These are phyloP conservation scores for Phalaenopsis hybrid DNA, from an alignment of 116 monocot species.

Conservation along the genomic window DNA sequence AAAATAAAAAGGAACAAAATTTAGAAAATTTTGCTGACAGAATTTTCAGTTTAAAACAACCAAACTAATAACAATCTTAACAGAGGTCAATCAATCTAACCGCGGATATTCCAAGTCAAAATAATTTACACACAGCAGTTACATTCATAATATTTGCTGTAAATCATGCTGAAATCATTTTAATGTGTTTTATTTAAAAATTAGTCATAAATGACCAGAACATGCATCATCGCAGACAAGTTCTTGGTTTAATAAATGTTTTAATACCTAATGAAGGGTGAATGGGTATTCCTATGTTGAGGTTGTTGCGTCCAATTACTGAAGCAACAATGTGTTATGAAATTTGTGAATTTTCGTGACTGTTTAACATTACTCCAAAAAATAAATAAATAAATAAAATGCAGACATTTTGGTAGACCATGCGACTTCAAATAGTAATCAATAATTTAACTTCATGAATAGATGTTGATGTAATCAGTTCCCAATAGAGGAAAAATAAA, in stretches of 20 bases:
- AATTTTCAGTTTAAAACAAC: not conserved
- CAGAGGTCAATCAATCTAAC: not conserved
- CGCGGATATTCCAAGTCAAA: not conserved
- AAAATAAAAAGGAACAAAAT: not conserved
- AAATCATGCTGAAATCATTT: not conserved
- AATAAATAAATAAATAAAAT: too few relatives aligned
- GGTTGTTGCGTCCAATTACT: not conserved
- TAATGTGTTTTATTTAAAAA: not conserved
- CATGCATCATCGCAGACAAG: not conserved
- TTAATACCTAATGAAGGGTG: not conserved
- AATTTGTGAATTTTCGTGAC: too few relatives aligned
- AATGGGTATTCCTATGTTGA: not conserved
- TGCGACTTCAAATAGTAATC: too few relatives aligned
- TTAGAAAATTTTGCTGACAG: not conserved
- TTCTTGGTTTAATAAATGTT: not conserved
- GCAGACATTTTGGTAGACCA: too few relatives aligned
- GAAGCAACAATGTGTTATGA: too few relatives aligned
- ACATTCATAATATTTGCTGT: not conserved
- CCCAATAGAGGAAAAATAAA: too few relatives aligned
- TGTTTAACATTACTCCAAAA: too few relatives aligned
- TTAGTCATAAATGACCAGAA: not conserved
- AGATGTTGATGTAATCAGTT: too few relatives aligned
- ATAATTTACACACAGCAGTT: not conserved
- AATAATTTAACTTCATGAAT: too few relatives aligned
- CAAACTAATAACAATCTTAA: not conserved